A percentile compares a stretch with the other conserved stretches of the same genome.
Conservation (phyloP, 2,329 filamentous ascomycete species). For the Karstenula rhodostoma region DNA sequence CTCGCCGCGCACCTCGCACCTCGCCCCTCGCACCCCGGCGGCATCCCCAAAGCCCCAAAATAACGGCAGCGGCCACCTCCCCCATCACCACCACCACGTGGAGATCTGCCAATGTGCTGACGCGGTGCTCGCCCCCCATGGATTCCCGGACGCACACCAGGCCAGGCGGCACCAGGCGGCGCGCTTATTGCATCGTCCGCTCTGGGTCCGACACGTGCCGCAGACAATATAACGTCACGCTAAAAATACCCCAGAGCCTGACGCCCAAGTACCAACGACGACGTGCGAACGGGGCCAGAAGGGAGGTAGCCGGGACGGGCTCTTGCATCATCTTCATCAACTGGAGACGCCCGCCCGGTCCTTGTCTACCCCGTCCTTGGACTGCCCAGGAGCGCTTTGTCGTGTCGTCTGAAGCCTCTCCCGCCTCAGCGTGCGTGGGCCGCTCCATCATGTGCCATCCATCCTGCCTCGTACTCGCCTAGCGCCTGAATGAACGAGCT, state of each 20-base stretch:
- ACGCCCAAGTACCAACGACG: too few relatives aligned
- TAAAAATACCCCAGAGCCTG: conserved; percentile 37
- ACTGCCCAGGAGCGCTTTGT: background rate
- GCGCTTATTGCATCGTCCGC: conserved; percentile 31
- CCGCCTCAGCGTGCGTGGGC: conserved; percentile 26
- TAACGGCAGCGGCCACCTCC: conserved; percentile 22
- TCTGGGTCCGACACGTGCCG: conserved; percentile 44
- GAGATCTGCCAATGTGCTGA: conserved; percentile 39
- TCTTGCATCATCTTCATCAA: background rate
- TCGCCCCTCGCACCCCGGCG: too few relatives aligned
- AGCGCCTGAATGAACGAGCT: conserved; percentile 34
- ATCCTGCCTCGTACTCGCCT: conserved; percentile 38
- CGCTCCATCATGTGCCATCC: conserved; percentile 38
- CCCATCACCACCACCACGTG: too few relatives aligned
- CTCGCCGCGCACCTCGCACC: too few relatives aligned
- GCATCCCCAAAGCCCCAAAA: conserved; percentile 20
- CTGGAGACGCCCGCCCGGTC: background rate
- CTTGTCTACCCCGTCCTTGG: conserved; percentile 3
- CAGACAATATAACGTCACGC: conserved; percentile 41
- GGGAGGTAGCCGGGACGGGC: conserved; percentile 29
- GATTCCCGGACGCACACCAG: conserved; percentile 25
- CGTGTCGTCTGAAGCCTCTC: conserved; percentile 26
- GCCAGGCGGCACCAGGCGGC: conserved; percentile 19
- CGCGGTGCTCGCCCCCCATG: conserved; percentile 29
- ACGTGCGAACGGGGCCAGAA: conserved; percentile 29